Evolutionary conservation across 257 asterid species (phyloP).

Genomic region (Lithospermum erythrorhizon): DNA sequence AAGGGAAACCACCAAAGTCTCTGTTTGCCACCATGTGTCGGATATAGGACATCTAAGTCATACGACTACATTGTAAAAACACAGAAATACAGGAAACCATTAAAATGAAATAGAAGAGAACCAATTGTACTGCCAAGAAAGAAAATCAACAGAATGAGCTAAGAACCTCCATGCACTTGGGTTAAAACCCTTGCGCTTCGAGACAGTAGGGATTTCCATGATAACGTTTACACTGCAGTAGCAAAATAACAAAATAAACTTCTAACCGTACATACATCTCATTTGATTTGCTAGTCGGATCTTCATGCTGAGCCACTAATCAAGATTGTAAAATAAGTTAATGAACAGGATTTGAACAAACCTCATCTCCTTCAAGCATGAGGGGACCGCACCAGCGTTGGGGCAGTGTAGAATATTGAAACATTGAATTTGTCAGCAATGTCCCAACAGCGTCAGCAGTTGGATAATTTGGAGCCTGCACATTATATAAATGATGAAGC

Average conservation of each 20-base stretch:
- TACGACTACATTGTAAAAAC: constrained; percentile 92
- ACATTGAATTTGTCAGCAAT: constrained; percentile 94
- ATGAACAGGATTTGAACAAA: constrained; percentile 29
- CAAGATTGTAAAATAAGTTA: not conserved
- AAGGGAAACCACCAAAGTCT: constrained; percentile 99
- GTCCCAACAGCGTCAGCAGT: constrained; percentile 91
- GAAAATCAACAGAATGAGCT: constrained; percentile 11
- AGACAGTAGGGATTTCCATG: constrained; percentile 81
- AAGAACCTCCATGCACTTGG: constrained; percentile 98
- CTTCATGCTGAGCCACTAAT: not conserved
- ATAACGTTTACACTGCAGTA: constrained; percentile 78
- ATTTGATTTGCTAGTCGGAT: not conserved
- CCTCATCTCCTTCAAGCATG: constrained; percentile 98
- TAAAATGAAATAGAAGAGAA: constrained; percentile 13
- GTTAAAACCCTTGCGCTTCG: constrained; percentile 96
- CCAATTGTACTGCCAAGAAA: not conserved
- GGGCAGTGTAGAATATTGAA: constrained; percentile 92
- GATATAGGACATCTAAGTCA: constrained; percentile 87
- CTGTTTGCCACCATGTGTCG: constrained; percentile 99
- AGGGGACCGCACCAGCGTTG: constrained; percentile 90
- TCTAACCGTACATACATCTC: not conserved
- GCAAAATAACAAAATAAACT: constrained; percentile 3
- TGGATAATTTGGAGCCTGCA: constrained; percentile 95
- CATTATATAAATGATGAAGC: not conserved
- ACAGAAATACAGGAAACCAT: constrained; percentile 29